Conservation (phyloP, 306 rosid genomes). For the Neltuma alba region DNA sequence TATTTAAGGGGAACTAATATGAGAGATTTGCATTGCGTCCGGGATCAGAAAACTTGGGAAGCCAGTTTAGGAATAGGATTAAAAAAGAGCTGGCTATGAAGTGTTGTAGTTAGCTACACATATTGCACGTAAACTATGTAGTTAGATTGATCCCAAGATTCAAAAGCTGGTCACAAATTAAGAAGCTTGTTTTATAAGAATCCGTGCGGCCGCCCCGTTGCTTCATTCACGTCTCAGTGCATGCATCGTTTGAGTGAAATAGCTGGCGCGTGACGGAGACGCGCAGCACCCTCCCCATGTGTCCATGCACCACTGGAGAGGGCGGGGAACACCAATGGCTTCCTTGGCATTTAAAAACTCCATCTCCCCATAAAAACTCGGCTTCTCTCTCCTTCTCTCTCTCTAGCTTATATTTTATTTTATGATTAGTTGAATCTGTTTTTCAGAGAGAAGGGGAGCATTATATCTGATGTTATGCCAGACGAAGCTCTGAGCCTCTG, state of each 20-base stretch:
- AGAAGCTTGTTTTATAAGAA: not conserved
- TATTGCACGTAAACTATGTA: not conserved
- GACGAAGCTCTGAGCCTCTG: constrained; percentile 50
- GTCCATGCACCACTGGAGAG: constrained; percentile 41
- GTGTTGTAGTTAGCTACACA: not conserved
- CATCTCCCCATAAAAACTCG: not conserved
- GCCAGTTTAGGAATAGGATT: not conserved
- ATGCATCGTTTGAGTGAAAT: constrained; percentile 2
- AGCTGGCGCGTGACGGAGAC: constrained; percentile 31
- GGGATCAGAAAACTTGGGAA: not conserved
- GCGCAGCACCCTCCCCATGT: constrained; percentile 27
- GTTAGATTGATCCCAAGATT: not conserved
- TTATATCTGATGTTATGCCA: constrained; percentile 26
- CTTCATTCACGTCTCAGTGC: constrained; percentile 15
- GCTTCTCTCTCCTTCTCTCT: constrained; percentile 30
- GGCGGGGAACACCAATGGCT: constrained; percentile 52
- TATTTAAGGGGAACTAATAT: too few species aligned
- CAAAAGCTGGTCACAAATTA: not conserved
- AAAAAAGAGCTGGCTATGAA: not conserved
- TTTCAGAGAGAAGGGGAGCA: constrained; percentile 4
- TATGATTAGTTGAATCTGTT: constrained; percentile 35
- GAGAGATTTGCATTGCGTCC: not conserved
- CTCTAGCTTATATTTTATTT: not conserved
- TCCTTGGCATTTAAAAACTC: constrained; percentile 40
- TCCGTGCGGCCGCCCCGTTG: constrained; percentile 21